Conservation (phyloP, 352 stramenopile species). For the Phytophthora tubulina region DNA sequence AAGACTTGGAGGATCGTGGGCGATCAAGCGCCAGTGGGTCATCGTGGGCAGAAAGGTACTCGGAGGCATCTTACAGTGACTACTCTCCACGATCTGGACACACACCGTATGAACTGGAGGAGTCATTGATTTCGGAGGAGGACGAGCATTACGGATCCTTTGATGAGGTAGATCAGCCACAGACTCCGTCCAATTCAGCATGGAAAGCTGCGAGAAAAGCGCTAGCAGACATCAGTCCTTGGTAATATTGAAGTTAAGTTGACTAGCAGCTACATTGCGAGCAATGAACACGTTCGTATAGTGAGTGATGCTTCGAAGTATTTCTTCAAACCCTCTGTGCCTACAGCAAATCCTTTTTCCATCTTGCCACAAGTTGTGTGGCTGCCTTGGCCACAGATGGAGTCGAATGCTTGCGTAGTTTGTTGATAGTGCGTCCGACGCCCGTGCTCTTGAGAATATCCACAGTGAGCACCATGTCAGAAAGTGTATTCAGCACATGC, state of each 20-base stretch:
- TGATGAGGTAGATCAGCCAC: conserved; percentile 33
- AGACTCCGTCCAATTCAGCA: conserved; percentile 33
- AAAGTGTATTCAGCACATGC: conserved; percentile 77
- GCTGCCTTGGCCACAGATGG: conserved; percentile 72
- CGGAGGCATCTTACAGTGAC: conserved; percentile 47
- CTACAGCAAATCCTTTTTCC: conserved; percentile 88
- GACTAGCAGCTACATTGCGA: conserved; percentile 15
- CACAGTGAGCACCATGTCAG: conserved; percentile 76
- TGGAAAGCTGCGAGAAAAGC: conserved; percentile 66
- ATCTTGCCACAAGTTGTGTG: conserved; percentile 81
- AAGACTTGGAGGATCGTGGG: conserved; percentile 34
- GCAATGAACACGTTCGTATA: conserved; percentile 15
- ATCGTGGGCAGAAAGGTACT: conserved; percentile 38
- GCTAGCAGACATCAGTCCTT: conserved; percentile 79
- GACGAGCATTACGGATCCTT: conserved; percentile 84
- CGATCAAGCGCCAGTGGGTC: conserved; percentile 32
- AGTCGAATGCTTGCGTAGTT: conserved; percentile 81
- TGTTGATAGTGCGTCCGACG: conserved; percentile 87
- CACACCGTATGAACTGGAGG: conserved; percentile 66
- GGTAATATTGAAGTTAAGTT: conserved; percentile 44
- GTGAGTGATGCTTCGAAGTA: conserved; percentile 3
- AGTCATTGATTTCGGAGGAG: conserved; percentile 74
- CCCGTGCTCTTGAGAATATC: conserved; percentile 88
- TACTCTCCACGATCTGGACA: conserved; percentile 41
- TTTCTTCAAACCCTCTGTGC: conserved; percentile 14